These are phyloP conservation scores for Vitis riparia DNA, from an alignment of 164 flowering plant genomes.

Conservation along the genomic window DNA sequence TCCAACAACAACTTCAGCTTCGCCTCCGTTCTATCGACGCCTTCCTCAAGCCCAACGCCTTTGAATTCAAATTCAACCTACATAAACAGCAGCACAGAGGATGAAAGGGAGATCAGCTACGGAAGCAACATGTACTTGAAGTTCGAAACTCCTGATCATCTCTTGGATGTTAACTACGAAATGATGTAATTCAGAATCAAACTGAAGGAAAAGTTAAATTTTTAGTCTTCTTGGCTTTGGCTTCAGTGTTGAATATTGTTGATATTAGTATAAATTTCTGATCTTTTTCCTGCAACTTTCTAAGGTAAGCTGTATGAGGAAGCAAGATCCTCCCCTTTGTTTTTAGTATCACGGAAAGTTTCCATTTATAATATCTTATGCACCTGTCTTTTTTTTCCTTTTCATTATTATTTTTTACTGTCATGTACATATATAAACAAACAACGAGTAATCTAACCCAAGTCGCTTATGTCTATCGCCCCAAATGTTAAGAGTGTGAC, in stretches of 20 bases:
- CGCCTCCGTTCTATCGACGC: slow-evolving; percentile 52
- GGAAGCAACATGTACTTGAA: slow-evolving; percentile 48
- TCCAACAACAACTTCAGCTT: slow-evolving; percentile 28
- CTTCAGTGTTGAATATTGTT: slow-evolving; percentile 10
- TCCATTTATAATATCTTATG: slow-evolving; percentile 14
- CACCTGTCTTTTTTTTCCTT: not conserved
- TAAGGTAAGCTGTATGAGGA: slow-evolving; percentile 9
- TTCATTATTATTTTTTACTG: too few relatives aligned
- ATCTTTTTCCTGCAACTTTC: slow-evolving; percentile 2
- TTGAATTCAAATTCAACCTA: slow-evolving; percentile 49
- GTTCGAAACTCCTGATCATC: slow-evolving; percentile 50
- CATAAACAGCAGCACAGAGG: slow-evolving; percentile 37
- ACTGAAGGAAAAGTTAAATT: not conserved
- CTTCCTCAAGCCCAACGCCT: slow-evolving; percentile 58
- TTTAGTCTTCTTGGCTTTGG: not conserved
- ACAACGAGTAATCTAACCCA: too few relatives aligned
- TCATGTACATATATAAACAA: too few relatives aligned
- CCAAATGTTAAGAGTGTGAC: too few relatives aligned
- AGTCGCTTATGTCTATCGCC: too few relatives aligned
- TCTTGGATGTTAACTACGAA: slow-evolving; percentile 37
- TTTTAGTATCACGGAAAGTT: slow-evolving; percentile 1
- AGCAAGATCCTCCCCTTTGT: slow-evolving; percentile 1
- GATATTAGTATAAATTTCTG: slow-evolving; percentile 16
- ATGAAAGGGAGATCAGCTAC: slow-evolving; percentile 52
- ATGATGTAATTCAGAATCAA: slow-evolving; percentile 41